Evolutionary conservation across 2,329 filamentous ascomycete genomes (phyloP).

Genomic region (Xenoacremonium recifei): DNA sequence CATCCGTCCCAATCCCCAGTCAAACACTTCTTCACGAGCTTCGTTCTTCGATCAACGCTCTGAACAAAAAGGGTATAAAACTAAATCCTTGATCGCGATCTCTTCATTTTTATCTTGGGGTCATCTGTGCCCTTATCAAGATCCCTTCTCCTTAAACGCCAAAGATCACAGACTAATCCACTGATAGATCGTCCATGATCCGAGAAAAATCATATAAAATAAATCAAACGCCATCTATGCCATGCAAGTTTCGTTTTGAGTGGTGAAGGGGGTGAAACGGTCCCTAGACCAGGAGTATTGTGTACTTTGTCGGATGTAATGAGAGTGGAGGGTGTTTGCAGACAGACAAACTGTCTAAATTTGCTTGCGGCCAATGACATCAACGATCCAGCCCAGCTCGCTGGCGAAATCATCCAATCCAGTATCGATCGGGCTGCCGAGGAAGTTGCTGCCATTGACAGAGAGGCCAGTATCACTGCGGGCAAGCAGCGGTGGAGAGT

Average conservation of each 20-base stretch:
- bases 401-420: conserved; percentile 40
- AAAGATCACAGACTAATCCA: no score
- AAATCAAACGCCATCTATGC: conserved; percentile 21
- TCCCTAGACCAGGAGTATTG: conserved; percentile 10
- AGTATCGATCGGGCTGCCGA: conserved; percentile 35
- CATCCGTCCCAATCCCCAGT: no score
- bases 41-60: no score
- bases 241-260: conserved; percentile 7
- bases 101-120: no score
- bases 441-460: conserved; percentile 23
- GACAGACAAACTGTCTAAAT: conserved; percentile 11
- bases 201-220: no score
- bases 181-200: no score
- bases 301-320: conserved; percentile 12
- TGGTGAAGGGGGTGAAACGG: conserved; percentile 6
- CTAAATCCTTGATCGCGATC: no score
- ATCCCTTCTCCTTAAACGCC: no score
- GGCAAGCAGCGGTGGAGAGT: conserved; percentile 25
- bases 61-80: no score
- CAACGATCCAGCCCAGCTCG: conserved; percentile 53
- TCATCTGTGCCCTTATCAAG: no score
- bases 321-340: conserved; percentile 1
- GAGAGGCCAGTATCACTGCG: conserved; percentile 15
- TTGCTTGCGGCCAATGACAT: conserved; percentile 40
- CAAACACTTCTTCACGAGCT: no score